Percentiles rank a stretch among this genome's conserved stretches.
Evolutionary conservation across 441 rosid genomes (phyloP).

Genomic region (Kokia cookei): DNA sequence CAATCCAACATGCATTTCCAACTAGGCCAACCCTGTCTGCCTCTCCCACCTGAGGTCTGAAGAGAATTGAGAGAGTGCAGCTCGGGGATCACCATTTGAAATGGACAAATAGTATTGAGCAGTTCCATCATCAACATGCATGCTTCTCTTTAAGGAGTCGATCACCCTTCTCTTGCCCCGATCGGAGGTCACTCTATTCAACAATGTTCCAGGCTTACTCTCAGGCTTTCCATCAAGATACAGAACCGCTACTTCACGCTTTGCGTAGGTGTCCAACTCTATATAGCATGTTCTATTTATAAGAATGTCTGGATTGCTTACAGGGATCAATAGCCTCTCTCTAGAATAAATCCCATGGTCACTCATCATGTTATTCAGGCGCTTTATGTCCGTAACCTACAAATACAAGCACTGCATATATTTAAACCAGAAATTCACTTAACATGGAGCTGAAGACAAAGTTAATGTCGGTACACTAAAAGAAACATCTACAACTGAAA

Average conservation of each 20-base stretch:
- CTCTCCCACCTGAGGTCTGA: conserved; percentile 78
- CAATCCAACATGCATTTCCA: conserved; percentile 1
- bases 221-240: conserved; percentile 62
- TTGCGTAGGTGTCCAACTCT: conserved; percentile 69
- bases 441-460: neutral
- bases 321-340: conserved; percentile 78
- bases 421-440: neutral
- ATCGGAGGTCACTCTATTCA: conserved; percentile 32
- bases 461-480: neutral
- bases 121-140: conserved; percentile 86
- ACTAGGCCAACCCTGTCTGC: conserved; percentile 36
- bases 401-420: neutral
- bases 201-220: conserved; percentile 21
- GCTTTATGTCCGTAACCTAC: conserved; percentile 78
- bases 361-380: conserved; percentile 88
- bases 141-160: conserved; percentile 71
- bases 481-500: neutral
- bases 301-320: conserved; percentile 58
- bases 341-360: conserved; percentile 87
- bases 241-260: conserved; percentile 82
- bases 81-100: conserved; percentile 72
- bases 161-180: conserved; percentile 56
- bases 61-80: conserved; percentile 63
- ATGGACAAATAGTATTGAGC: conserved; percentile 76
- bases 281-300: conserved; percentile 59